Evolutionary conservation across 306 rosid genomes (phyloP).

Genomic region (Lathyrus oleraceus): DNA sequence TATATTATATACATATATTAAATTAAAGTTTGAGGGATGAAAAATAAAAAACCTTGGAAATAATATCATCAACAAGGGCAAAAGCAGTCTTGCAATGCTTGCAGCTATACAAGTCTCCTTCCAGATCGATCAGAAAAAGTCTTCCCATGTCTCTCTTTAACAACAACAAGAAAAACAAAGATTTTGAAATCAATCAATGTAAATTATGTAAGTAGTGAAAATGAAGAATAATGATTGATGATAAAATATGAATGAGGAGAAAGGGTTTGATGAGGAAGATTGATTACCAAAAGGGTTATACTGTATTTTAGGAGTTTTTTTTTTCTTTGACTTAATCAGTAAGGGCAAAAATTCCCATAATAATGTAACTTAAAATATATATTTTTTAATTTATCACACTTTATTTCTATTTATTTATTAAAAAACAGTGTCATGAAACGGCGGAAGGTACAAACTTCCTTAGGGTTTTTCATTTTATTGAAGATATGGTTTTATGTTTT

Average conservation of each 20-base stretch:
- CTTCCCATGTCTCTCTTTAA: conserved; percentile 62
- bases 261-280: conserved; percentile 13
- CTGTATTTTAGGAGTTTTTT: no score
- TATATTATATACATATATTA: no score
- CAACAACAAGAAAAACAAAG: background rate
- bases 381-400: no score
- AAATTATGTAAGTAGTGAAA: conserved; percentile 1
- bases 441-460: no score
- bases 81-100: conserved; percentile 65
- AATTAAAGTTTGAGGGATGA: background rate
- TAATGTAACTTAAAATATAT: no score
- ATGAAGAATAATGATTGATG: background rate
- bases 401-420: no score
- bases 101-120: conserved; percentile 70
- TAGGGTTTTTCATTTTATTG: no score
- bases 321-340: no score
- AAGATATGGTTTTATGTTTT: no score
- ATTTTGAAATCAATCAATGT: conserved; percentile 31
- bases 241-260: conserved; percentile 10
- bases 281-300: conserved; percentile 31
- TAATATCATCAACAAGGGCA: conserved; percentile 55
- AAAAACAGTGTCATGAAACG: no score
- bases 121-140: conserved; percentile 57
- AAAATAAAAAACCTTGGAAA: conserved; percentile 54
- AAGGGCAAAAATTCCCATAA: no score